Base-by-base conservation (phyloP, 2,329 filamentous ascomycete genomes). In the Cadophora luteo-olivacea region DNA sequence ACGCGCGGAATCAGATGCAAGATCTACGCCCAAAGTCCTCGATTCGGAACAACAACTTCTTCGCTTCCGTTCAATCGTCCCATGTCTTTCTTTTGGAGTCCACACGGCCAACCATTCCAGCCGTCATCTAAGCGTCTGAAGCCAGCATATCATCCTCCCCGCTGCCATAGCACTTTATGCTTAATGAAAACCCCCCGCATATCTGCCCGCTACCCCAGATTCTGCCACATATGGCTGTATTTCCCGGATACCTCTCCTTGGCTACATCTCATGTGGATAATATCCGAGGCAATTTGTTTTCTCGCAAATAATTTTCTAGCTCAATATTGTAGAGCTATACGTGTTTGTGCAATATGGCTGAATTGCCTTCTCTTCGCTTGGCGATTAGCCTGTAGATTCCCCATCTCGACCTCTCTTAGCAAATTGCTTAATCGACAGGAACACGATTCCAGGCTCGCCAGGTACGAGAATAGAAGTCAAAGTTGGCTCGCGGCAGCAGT, bases 321-420 rank as follows among this genome's bases (percentile, higher is more conserved):
- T 14, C 45, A 6, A 19, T 7, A n/a, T 16, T 55, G 33, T 19
- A n/a, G 38, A 58, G 32, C 32, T 24, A 19, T 24, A 19, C 6
- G 22, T 51, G 14, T 48, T 12, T 48, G 16, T 49, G 14, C 38
- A 62, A 32, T 62, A 25, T 62, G 60, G 60, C 49, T 62, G n/a
- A 62, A 62, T 51, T 33, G 9, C 9, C 19, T 3, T 49, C 49
- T 48, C 32, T 36, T 54, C 12, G 29, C 54, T 25, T 36, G 25
- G 64, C 19, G 32, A 51, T 60, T 48, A 65, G 64, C 51, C 64
- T 65, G 54, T 65, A 65, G 45, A 29, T 22, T 45, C 33, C 51
- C 41, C 64, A 45, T 60, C 54, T n/a, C 41, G 29, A 60, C 29
- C 29, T 51, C 25, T 36, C 41, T 38, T 60, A 32, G 24, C 14